A percentile compares a stretch with the other conserved stretches of the same genome.
phyloP scores from a whole-genome alignment of 257 asterid species.

The Fraxinus cuspidata region DNA sequence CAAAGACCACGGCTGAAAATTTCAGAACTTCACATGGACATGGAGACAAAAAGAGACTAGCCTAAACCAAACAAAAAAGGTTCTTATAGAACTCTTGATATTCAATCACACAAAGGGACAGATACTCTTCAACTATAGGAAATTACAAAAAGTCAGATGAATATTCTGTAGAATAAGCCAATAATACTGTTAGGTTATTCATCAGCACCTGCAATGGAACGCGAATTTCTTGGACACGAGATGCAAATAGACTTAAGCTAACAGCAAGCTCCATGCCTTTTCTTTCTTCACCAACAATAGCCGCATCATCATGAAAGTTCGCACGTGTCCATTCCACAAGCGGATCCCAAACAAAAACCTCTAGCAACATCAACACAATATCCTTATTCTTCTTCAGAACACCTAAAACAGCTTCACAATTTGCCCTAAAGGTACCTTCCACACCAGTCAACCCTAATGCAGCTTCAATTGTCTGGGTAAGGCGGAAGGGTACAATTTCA shows the following conservation, averaged over 20 bases:
- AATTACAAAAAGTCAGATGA: constrained; percentile 8
- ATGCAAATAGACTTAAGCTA: constrained; percentile 93
- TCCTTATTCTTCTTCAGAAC: constrained; percentile 93
- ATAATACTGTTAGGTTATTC: constrained; percentile 9
- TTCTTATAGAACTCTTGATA: neutral
- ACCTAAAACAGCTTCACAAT: constrained; percentile 92
- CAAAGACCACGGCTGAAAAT: constrained; percentile 9
- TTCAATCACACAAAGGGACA: neutral
- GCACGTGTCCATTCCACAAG: constrained; percentile 99
- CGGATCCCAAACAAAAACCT: constrained; percentile 98
- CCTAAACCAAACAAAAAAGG: constrained; percentile 3
- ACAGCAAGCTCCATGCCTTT: constrained; percentile 99
- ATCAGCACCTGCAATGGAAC: constrained; percentile 88
- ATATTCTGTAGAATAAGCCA: constrained; percentile 4
- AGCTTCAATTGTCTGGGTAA: constrained; percentile 95
- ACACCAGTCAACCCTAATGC: constrained; percentile 93
- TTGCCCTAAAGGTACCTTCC: constrained; percentile 92
- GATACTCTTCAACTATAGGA: neutral
- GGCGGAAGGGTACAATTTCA: constrained; percentile 98
- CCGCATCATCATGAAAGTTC: constrained; percentile 98
- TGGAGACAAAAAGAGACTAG: constrained; percentile 10
- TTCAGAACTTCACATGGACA: constrained; percentile 13
- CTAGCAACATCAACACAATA: constrained; percentile 83
- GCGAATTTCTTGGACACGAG: constrained; percentile 97
- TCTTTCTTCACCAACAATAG: constrained; percentile 97